Evolutionary conservation across 108 stramenopile genomes (phyloP).

Genomic region (Parietichytrium sp.): DNA sequence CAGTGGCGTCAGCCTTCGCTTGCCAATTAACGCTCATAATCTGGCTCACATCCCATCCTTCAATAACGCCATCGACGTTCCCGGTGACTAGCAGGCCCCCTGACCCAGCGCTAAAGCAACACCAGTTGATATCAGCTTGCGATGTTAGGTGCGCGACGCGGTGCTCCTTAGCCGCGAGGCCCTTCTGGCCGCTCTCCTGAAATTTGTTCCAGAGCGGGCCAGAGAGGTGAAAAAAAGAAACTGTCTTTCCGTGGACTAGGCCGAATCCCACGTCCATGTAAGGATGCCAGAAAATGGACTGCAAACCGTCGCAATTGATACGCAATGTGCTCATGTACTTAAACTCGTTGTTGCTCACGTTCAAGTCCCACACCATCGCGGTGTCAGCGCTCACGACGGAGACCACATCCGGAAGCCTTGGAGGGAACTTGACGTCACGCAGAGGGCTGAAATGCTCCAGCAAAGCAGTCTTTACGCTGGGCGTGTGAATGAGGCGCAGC

Average conservation of each 20-base stretch:
- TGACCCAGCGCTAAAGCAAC: too few relatives aligned
- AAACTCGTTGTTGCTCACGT: too few relatives aligned
- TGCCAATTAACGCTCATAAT: too few relatives aligned
- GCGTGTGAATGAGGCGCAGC: slow-evolving; percentile 32
- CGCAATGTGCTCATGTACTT: too few relatives aligned
- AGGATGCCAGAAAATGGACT: too few relatives aligned
- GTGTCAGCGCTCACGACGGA: neutral
- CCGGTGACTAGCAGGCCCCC: too few relatives aligned
- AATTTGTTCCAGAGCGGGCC: neutral
- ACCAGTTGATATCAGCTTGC: too few relatives aligned
- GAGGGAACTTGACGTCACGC: neutral
- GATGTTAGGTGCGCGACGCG: slow-evolving; percentile 12
- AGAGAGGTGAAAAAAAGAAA: neutral
- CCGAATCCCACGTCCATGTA: too few relatives aligned
- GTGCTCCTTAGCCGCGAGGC: neutral
- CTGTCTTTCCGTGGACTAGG: neutral
- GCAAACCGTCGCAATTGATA: too few relatives aligned
- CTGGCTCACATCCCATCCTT: too few relatives aligned
- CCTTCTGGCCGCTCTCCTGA: neutral
- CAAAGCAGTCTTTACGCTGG: neutral
- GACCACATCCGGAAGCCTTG: neutral
- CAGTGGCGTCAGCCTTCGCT: too few relatives aligned
- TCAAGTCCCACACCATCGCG: slow-evolving; percentile 37
- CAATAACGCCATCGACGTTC: too few relatives aligned
- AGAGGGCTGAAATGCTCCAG: neutral